Base-by-base conservation (phyloP, 2,329 filamentous ascomycete genomes). In the Apiospora rasikravindrae region DNA sequence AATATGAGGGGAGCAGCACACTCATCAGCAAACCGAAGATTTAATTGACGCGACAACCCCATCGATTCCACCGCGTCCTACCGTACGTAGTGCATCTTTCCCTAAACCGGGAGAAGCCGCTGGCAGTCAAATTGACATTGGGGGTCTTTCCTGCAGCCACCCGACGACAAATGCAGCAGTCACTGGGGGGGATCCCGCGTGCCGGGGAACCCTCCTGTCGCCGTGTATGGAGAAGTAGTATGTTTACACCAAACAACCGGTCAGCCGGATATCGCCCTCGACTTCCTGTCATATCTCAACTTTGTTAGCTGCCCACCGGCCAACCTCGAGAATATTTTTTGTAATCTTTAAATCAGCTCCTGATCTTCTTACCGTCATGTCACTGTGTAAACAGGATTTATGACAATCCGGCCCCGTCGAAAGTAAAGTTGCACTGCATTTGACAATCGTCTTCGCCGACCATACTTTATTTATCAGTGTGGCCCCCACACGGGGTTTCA, bases 221-320 rank as follows among this genome's bases (percentile, higher is more conserved):
- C 29, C 16, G 7, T 57, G 26, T 40, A 61, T 14, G 6, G 53
- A n/a, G 22, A 8, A 10, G 7, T 22, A 7, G 19, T n/a, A 49
- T 49, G 22, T n/a, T n/a, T 49, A 49, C 45, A 49, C 19, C 45
- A 40, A 40, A n/a, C 33, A 40, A 37, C 57, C 57, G 57, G 57
- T 64, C 33, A 64, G 33, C 8, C 57, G 57, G 57, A 64, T 64
- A 64, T 64, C 57, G 53, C 53, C 53, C 29, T 61, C 8, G 19
- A 13, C n/a, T 24, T 37, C 26, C 16, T 61, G 24, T 33, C 51
- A 57, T 19, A 61, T 61, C 29, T 37, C 53, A 61, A 10, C 19
- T 61, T n/a, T n/a, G 45, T 47, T n/a, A 37, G 53, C 53, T 19
- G 14, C 29, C 8, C 29, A n/a, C n/a, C n/a, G n/a, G n/a, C 53